Base-by-base conservation (phyloP, 139 green algal species). In the Chlorella sorokiniana region DNA sequence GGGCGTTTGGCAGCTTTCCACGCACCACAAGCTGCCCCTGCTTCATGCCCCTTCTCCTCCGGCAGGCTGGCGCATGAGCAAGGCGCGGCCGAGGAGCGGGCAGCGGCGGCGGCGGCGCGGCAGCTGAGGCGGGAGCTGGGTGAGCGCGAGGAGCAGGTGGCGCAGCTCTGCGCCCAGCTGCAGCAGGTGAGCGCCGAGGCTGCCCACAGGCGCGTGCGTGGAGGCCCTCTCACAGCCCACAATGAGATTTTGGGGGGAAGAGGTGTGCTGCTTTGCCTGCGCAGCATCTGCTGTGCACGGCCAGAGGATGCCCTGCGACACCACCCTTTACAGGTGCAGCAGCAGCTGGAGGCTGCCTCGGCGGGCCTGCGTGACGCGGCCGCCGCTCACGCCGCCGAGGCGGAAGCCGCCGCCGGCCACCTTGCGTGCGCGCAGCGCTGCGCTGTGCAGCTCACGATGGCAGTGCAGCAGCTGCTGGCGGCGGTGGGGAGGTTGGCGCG, bases 401-500 rank as follows among this genome's bases (percentile, higher is more conserved):
- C 44, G 2, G 16, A 63, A 27, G 42, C 8, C 20, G 62, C 40
- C 4, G 59, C 61, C 29, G 42, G 8, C 42, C 23, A 31, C 40
- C 59, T 81, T 41, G 29, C 35, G 1, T 9, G n/a, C 4, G 61
- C 61, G 0, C 27, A 33, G n/a, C 76, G 38, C 8, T 56, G 62
- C n/a, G 45, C 33, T 14, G 31, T 41, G 61, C 41, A 81, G 76
- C 76, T 81, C 10, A 42, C n/a, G 27, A 51, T 74, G 38, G 68
- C 72, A 35, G 38, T 83, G 42, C 62, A 56, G 42, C 79, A 86
- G 42, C 84, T 88, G 44, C 67, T 68, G 42, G 84, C 69, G 44
- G 69, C 59, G 33, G 38, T 88, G 37, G 67, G 54, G 18, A 79
- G 67, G 42, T 80, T 16, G 68, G 48, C 9, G 61, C 44, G 6